A percentile compares a stretch with the other conserved stretches of the same genome.
phyloP scores from a whole-genome alignment of 371 early-diverging fungal species.

The Mucor ambiguus region DNA sequence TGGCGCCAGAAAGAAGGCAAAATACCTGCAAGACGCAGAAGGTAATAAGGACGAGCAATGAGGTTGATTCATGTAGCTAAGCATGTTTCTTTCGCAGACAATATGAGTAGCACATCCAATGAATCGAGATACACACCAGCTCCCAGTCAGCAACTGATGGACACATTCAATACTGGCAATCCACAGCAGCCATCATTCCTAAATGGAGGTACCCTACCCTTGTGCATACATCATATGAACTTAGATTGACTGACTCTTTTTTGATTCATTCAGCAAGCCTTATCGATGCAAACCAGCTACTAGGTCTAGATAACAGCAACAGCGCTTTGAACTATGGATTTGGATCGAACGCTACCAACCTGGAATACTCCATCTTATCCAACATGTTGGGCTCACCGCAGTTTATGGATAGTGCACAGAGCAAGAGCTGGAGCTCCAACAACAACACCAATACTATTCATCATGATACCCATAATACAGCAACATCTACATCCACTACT shows the following conservation, averaged over 20 bases:
- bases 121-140: constrained; percentile 7
- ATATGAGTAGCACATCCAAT: constrained; percentile 10
- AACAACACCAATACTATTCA: not conserved
- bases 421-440: not conserved
- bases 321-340: constrained; percentile 57
- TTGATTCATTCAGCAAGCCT: constrained; percentile 13
- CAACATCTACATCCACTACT: constrained; percentile 22
- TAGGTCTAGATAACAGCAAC: constrained; percentile 8
- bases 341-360: constrained; percentile 83
- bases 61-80: not conserved
- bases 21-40: constrained; percentile 71
- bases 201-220: constrained; percentile 19
- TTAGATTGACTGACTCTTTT: not conserved
- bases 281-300: constrained; percentile 10
- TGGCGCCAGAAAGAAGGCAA: constrained; percentile 82
- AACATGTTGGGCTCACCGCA: constrained; percentile 71
- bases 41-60: constrained; percentile 13
- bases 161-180: constrained; percentile 1
- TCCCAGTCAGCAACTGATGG: constrained; percentile 3
- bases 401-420: constrained; percentile 11
- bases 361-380: constrained; percentile 85
- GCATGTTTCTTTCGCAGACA: not conserved
- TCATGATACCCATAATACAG: not conserved
- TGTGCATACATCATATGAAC: not conserved
- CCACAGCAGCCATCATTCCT: constrained; percentile 5